Percentiles rank a stretch among this genome's conserved stretches.
These are phyloP conservation scores for Phytopythium helicoides DNA, from an alignment of 352 stramenopile species.

Conservation along the genomic window DNA sequence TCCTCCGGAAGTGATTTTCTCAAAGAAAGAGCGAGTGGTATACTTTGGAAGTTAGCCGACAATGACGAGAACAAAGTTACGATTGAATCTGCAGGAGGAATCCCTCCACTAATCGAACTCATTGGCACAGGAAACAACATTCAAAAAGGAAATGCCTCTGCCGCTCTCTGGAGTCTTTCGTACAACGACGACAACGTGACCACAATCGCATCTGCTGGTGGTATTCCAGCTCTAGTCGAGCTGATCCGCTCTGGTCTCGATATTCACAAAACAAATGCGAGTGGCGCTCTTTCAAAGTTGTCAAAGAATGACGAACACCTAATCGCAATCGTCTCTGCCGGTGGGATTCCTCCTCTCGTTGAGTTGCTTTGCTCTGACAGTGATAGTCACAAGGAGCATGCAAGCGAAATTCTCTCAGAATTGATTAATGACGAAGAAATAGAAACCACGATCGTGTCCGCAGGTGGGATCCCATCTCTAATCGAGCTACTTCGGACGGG, in stretches of 20 bases:
- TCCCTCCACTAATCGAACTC: not conserved
- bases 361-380: conserved; percentile 4
- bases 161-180: not conserved
- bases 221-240: conserved; percentile 13
- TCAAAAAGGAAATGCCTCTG: not conserved
- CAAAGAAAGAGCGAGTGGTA: no score
- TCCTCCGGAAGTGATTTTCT: no score
- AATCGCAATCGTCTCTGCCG: conserved; percentile 14
- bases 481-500: no score
- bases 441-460: no score
- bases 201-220: conserved; percentile 8
- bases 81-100: not conserved
- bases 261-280: conserved; percentile 16
- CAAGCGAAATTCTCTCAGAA: conserved; percentile 11
- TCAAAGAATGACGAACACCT: conserved; percentile 7
- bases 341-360: conserved; percentile 14
- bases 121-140: not conserved
- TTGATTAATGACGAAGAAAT: conserved; percentile 11
- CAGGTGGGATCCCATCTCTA: no score
- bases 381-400: conserved; percentile 16
- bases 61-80: not conserved
- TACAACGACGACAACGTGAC: conserved; percentile 5
- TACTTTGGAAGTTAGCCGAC: no score
- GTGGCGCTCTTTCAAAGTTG: conserved; percentile 11
- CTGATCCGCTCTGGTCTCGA: conserved; percentile 12